Base-by-base conservation (phyloP, 1,284 basidiomycete genomes). In the Ceraceosorus bombacis region DNA sequence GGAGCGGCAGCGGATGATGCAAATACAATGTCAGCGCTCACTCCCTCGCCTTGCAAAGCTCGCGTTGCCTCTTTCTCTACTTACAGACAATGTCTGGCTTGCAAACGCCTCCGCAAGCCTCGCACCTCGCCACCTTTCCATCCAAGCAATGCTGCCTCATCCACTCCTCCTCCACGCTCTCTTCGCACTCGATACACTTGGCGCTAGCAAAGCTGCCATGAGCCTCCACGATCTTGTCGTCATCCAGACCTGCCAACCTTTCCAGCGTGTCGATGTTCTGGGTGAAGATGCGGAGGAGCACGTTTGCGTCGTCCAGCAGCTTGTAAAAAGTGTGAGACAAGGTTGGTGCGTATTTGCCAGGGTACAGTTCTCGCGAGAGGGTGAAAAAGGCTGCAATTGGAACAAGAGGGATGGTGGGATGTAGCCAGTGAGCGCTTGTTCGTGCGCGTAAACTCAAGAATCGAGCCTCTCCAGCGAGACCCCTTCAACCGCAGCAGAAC, bases 251-350 rank as follows among this genome's bases (percentile, higher is more conserved):
- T 0, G 91, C 88, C 0, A 86, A 82, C 3, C 89, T 83, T 76
- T 97, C 94, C 15, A 98, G 84, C 0, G 90, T 95, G 77, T 97
- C 94, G 60, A 96, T 92, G 64, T 80, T 79, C 48, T 56, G 54
- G 9, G 90, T 91, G 71, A 90, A 90, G 78, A 88, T 88, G 48
- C 83, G 85, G 62, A 85, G 83, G 0, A 94, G 82, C 37, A 87
- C 81, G 1, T 78, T 74, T 68, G 87, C 86, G 17, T 84, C 80
- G 40, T 84, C 80, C 48, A 94, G 82, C 17, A 94, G 82, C 49
- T 83, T 83, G 67, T 96, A 84, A 79, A 97, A 97, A 57, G 90
- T 88, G 75, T 98, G 94, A 0, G 92, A 87, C 1, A 85, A 79
- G 0, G 93, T 95, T 0, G 94, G 94, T 51, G 86, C 83, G 78